phyloP scores from a whole-genome alignment of 257 asterid species.

The Coffea eugenioides region DNA sequence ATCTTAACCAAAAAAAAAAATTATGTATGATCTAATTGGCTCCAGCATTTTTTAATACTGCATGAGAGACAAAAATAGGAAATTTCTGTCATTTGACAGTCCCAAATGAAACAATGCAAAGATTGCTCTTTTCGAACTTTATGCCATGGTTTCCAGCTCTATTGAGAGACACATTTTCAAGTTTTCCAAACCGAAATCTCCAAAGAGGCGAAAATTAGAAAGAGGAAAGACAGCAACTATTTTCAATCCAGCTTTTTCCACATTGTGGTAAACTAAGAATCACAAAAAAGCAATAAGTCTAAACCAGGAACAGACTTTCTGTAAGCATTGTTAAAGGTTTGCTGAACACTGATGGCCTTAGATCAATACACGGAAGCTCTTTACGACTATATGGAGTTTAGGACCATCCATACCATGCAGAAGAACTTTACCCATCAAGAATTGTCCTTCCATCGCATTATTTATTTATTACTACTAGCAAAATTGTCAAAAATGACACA shows the following conservation, averaged over 20 bases:
- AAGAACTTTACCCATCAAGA: background rate
- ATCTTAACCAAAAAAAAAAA: slow-evolving; percentile 1
- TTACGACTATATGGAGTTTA: background rate
- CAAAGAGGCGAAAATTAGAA: background rate
- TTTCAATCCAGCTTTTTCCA: background rate
- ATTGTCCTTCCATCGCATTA: background rate
- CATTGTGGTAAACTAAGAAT: too few species aligned
- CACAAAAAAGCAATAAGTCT: background rate
- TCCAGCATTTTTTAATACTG: background rate
- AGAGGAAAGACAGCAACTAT: background rate
- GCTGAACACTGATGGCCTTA: background rate
- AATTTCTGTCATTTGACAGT: background rate
- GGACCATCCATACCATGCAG: background rate
- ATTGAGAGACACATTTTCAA: background rate
- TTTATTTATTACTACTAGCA: background rate
- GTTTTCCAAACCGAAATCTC: background rate
- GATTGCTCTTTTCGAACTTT: background rate
- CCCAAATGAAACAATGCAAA: background rate
- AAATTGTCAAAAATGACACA: background rate
- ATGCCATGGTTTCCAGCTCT: background rate
- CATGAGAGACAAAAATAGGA: background rate
- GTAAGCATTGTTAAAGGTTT: background rate
- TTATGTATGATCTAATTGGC: background rate
- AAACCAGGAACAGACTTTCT: background rate
- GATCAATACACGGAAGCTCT: background rate